Percentiles rank a stretch among this genome's conserved stretches.
phyloP scores from a whole-genome alignment of 208 protist genomes.

The Crithidia fasciculata region DNA sequence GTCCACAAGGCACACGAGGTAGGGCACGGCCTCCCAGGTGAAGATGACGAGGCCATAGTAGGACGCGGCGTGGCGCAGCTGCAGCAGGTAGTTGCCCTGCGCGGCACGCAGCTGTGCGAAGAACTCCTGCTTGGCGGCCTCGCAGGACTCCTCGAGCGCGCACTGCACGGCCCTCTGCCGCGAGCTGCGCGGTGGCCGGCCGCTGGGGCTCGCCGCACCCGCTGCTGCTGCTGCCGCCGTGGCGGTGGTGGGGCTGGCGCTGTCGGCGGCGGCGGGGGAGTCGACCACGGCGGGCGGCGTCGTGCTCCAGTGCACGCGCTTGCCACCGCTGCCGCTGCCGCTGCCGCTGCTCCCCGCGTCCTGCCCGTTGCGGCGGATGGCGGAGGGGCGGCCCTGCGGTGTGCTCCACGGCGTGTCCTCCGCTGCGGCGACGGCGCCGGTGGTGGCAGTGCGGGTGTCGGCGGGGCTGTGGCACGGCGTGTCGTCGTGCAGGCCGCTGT shows the following conservation, averaged over 20 bases:
- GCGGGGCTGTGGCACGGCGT: neutral
- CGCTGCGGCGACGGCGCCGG: neutral
- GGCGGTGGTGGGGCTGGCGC: neutral
- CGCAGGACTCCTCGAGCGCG: constrained; percentile 19
- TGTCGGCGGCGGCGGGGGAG: neutral
- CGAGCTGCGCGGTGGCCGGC: constrained; percentile 9
- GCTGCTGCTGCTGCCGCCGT: constrained; percentile 1
- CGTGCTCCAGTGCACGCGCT: constrained; percentile 15
- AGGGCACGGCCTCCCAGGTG: constrained; percentile 44
- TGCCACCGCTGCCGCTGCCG: neutral
- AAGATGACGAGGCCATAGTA: constrained; percentile 4
- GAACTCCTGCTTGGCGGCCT: constrained; percentile 12
- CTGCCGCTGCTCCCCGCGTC: neutral
- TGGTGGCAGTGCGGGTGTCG: neutral
- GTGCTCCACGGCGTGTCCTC: constrained; percentile 28
- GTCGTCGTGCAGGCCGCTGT: constrained; percentile 9
- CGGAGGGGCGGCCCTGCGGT: constrained; percentile 3
- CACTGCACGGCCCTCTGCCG: constrained; percentile 13
- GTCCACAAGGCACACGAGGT: constrained; percentile 54
- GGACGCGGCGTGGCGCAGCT: neutral
- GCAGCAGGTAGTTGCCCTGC: constrained; percentile 1
- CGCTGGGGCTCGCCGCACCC: constrained; percentile 9
- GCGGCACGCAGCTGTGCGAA: constrained; percentile 1
- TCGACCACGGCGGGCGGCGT: constrained; percentile 4
- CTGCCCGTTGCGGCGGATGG: neutral